phyloP scores from a whole-genome alignment of 2,329 filamentous ascomycete genomes.

The Paramyrothecium roridum region DNA sequence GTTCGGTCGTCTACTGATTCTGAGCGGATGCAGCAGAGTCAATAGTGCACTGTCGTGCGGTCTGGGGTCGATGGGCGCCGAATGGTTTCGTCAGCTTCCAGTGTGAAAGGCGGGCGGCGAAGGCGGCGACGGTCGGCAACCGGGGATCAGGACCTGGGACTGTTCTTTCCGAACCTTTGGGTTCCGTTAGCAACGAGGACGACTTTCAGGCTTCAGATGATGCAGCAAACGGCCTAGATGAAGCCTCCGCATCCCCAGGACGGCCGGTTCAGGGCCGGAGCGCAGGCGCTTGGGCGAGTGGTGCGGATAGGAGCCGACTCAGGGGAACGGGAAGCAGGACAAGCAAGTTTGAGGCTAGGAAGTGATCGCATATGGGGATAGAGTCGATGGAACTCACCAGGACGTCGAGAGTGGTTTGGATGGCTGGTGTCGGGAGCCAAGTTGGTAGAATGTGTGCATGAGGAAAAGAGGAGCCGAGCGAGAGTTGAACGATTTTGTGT shows the following conservation, averaged over 20 bases:
- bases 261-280: slow-evolving; percentile 20
- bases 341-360: slow-evolving; percentile 19
- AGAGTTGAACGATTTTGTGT: slow-evolving; percentile 39
- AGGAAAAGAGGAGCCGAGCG: slow-evolving; percentile 40
- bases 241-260: slow-evolving; percentile 5
- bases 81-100: neutral
- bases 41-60: neutral
- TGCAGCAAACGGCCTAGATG: neutral
- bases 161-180: neutral
- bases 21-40: neutral
- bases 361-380: slow-evolving; percentile 32
- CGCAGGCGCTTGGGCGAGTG: slow-evolving; percentile 13
- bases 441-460: slow-evolving; percentile 36
- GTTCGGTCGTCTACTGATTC: neutral
- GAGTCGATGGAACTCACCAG: slow-evolving; percentile 34
- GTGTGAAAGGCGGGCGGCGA: neutral
- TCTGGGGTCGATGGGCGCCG: neutral
- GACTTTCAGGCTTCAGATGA: neutral
- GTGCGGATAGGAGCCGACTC: slow-evolving; percentile 15
- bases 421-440: slow-evolving; percentile 30
- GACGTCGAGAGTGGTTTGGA: slow-evolving; percentile 25
- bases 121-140: neutral
- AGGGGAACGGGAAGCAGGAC: slow-evolving; percentile 13
- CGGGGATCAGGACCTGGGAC: neutral
- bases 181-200: neutral